These are phyloP conservation scores for Sporopachydermia lactativora DNA, from an alignment of 805 yeast species.

Conservation along the genomic window DNA sequence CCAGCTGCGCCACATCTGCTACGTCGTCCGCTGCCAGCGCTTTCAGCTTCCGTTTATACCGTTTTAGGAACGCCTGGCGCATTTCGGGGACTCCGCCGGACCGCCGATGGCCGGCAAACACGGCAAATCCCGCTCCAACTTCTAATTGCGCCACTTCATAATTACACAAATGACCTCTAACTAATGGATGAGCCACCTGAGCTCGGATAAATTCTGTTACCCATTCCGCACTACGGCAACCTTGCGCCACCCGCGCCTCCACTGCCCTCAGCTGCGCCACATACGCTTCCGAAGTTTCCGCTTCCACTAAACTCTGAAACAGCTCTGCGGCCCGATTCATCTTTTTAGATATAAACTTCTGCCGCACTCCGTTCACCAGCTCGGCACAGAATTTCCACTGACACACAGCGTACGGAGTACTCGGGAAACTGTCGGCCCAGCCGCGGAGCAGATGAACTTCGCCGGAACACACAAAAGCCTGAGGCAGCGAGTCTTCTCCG, in stretches of 20 bases:
- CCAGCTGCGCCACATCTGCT: not conserved
- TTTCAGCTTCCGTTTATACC: not conserved
- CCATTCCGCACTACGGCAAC: not conserved
- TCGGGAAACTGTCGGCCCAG: not conserved
- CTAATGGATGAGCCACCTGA: not conserved
- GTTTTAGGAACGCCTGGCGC: not conserved
- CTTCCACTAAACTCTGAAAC: not conserved
- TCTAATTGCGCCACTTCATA: not conserved
- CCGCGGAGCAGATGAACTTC: not conserved
- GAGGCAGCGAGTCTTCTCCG: not conserved
- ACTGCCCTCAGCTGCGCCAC: not conserved
- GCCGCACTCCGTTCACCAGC: not conserved
- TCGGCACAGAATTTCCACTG: slow-evolving; percentile 1
- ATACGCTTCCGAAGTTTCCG: not conserved
- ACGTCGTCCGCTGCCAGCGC: not conserved
- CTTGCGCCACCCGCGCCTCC: not conserved
- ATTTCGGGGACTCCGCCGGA: not conserved
- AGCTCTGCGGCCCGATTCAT: not conserved
- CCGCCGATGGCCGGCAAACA: not conserved
- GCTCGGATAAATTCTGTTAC: not conserved
- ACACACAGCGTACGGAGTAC: not conserved
- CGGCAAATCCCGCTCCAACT: not conserved
- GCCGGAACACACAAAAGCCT: not conserved
- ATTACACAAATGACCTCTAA: not conserved
- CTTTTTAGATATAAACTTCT: not conserved